Conservation (phyloP, 352 stramenopile species). For the Pelagophyceae sp. region DNA sequence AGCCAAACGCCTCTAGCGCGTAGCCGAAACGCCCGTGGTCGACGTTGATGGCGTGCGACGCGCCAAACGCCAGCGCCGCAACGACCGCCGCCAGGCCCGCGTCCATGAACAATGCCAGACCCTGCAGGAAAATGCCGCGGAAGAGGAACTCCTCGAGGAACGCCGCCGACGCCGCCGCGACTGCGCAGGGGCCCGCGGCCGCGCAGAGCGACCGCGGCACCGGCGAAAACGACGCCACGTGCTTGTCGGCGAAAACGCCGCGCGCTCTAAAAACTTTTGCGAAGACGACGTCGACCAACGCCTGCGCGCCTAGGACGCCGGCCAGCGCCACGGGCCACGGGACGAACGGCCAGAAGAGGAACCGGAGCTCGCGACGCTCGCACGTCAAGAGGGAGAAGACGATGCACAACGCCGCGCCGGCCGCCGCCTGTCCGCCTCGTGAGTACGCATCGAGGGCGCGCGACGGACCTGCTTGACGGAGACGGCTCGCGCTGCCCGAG, state of each 20-base stretch:
- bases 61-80: not conserved
- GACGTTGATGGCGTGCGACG: not conserved
- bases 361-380: not conserved
- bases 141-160: not conserved
- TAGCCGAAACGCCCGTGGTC: not conserved
- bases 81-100: not conserved
- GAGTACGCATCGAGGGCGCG: not conserved
- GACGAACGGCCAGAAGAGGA: not conserved
- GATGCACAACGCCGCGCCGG: too few relatives aligned
- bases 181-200: not conserved
- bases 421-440: too few relatives aligned
- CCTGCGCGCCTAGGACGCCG: too few relatives aligned
- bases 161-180: not conserved
- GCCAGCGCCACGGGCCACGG: not conserved
- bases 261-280: too few relatives aligned
- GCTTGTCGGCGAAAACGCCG: not conserved
- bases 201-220: too few relatives aligned
- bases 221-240: not conserved
- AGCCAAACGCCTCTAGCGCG: not conserved
- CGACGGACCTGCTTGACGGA: not conserved
- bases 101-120: not conserved
- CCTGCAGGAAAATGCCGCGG: not conserved
- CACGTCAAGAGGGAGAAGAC: not conserved
- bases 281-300: too few relatives aligned
- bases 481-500: not conserved